phyloP scores from a whole-genome alignment of 1,284 basidiomycete species.

The Prillingera fragicola region DNA sequence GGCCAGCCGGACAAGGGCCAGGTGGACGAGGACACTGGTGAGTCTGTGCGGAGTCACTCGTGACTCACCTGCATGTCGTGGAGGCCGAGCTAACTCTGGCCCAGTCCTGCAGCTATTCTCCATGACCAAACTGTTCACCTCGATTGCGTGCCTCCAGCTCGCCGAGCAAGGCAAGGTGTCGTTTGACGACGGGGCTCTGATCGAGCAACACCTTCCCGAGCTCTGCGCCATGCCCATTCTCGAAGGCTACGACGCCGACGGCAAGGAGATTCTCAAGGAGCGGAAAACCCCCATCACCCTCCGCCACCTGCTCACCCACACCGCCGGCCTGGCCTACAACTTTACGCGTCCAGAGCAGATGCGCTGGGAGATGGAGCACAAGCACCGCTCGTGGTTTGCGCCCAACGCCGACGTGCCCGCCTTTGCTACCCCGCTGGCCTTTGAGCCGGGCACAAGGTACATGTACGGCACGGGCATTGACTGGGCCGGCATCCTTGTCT shows the following conservation, averaged over 20 bases:
- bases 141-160: constrained; percentile 29
- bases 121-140: constrained; percentile 34
- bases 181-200: constrained; percentile 22
- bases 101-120: constrained; percentile 35
- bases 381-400: constrained; percentile 1
- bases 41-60: constrained; percentile 5
- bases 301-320: constrained; percentile 31
- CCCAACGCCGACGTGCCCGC: constrained; percentile 15
- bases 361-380: constrained; percentile 2
- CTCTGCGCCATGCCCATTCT: constrained; percentile 26
- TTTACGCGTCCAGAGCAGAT: constrained; percentile 3
- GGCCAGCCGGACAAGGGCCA: constrained; percentile 23
- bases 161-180: constrained; percentile 28
- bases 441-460: constrained; percentile 35
- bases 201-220: constrained; percentile 29
- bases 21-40: constrained; percentile 34
- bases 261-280: constrained; percentile 19
- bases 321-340: constrained; percentile 10
- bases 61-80: too few species aligned
- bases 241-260: constrained; percentile 28
- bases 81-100: too few species aligned
- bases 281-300: constrained; percentile 30
- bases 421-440: constrained; percentile 22
- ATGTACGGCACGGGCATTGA: constrained; percentile 38
- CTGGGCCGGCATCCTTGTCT: constrained; percentile 37